Evolutionary conservation across 345 rosid genomes (phyloP).

Genomic region (Pelargonium nanum): DNA sequence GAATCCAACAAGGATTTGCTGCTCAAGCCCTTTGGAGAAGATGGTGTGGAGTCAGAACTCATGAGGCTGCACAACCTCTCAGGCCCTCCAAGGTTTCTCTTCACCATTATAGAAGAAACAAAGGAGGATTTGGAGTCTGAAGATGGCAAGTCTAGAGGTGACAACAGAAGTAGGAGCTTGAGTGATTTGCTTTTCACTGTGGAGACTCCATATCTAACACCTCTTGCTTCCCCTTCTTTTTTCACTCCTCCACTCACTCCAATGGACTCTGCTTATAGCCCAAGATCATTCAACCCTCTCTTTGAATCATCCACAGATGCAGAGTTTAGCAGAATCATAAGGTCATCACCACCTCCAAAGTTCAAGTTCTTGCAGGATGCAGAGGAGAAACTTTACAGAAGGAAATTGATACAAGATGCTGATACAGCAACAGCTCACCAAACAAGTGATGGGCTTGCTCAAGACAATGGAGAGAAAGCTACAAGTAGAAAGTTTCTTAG

Average conservation of each 20-base stretch:
- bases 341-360: constrained; percentile 76
- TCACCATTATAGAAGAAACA: constrained; percentile 85
- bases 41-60: constrained; percentile 42
- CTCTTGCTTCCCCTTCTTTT: constrained; percentile 77
- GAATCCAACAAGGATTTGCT: constrained; percentile 36
- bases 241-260: constrained; percentile 94
- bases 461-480: constrained; percentile 11
- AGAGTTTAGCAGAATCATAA: constrained; percentile 51
- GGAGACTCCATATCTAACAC: constrained; percentile 87
- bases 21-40: constrained; percentile 30
- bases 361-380: constrained; percentile 92
- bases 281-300: constrained; percentile 36
- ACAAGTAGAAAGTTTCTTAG: constrained; percentile 17
- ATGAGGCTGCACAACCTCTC: constrained; percentile 38
- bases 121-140: constrained; percentile 80
- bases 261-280: constrained; percentile 22
- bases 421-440: no score
- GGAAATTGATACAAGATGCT: constrained; percentile 29
- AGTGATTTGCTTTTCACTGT: constrained; percentile 56
- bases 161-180: constrained; percentile 48
- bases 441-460: constrained; percentile 10
- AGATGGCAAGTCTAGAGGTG: constrained; percentile 48
- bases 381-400: constrained; percentile 68
- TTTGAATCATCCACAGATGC: constrained; percentile 62
- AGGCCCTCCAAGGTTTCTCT: constrained; percentile 50